Percentiles rank a stretch among this genome's conserved stretches.
phyloP scores from a whole-genome alignment of 805 yeast species.

The Candida caryicola region DNA sequence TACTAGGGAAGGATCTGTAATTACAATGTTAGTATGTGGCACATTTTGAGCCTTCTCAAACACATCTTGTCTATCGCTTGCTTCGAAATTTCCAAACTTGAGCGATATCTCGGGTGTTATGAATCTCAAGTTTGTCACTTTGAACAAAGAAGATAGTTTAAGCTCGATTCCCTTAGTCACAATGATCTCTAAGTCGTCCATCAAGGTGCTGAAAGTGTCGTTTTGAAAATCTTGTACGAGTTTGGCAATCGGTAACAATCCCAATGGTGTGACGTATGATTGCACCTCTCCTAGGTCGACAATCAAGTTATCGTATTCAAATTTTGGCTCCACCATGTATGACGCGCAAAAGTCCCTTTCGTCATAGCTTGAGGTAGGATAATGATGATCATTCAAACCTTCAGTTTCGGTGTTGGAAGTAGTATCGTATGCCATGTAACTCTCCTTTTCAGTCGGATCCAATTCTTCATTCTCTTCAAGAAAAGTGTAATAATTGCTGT shows the following conservation, averaged over 20 bases:
- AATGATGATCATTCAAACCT: too few relatives aligned
- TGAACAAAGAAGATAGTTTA: slow-evolving; percentile 28
- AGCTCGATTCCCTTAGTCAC: slow-evolving; percentile 46
- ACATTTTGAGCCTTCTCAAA: slow-evolving; percentile 27
- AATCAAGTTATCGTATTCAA: slow-evolving; percentile 54
- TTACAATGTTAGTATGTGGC: slow-evolving; percentile 24
- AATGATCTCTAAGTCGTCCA: slow-evolving; percentile 66
- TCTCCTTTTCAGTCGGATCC: background rate
- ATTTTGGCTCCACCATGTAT: slow-evolving; percentile 31
- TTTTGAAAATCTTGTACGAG: slow-evolving; percentile 33
- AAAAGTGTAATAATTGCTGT: slow-evolving; percentile 7
- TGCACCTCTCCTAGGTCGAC: slow-evolving; percentile 53
- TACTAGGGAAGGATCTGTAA: slow-evolving; percentile 37
- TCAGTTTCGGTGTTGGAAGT: background rate
- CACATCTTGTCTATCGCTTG: slow-evolving; percentile 17
- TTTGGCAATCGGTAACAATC: slow-evolving; percentile 37
- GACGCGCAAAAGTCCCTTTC: slow-evolving; percentile 31
- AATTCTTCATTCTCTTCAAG: background rate
- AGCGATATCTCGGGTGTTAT: slow-evolving; percentile 46
- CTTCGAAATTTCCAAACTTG: slow-evolving; percentile 32
- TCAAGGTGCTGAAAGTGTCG: slow-evolving; percentile 43
- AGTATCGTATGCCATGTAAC: too few relatives aligned
- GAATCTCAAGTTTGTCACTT: slow-evolving; percentile 45
- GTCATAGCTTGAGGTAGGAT: slow-evolving; percentile 5
- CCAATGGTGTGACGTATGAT: slow-evolving; percentile 45